phyloP scores from a whole-genome alignment of 106 monocot genomes.

The Xerophyta viscosa region DNA sequence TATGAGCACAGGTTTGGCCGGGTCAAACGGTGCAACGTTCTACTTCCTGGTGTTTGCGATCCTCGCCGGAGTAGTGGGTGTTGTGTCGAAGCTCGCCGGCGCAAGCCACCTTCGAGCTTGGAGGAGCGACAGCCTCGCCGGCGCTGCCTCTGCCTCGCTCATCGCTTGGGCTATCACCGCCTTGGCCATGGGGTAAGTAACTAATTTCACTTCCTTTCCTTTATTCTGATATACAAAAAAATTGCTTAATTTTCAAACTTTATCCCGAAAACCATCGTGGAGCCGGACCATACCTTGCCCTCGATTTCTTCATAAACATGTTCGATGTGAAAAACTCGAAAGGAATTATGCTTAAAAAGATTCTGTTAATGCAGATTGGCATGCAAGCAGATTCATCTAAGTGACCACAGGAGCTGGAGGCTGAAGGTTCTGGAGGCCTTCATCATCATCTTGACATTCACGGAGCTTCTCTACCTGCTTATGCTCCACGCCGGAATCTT shows the following conservation, averaged over 20 bases:
- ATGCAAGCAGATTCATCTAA: constrained; percentile 72
- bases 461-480: constrained; percentile 61
- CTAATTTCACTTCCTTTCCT: no score
- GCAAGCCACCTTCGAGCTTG: constrained; percentile 56
- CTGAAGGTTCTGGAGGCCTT: constrained; percentile 56
- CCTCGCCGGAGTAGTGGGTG: constrained; percentile 72
- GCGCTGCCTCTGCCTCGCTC: constrained; percentile 39
- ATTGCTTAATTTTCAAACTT: no score
- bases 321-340: no score
- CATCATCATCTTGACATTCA: constrained; percentile 53
- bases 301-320: no score
- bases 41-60: constrained; percentile 82
- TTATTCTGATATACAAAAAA: no score
- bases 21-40: constrained; percentile 77
- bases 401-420: constrained; percentile 67
- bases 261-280: no score
- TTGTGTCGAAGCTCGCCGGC: constrained; percentile 67
- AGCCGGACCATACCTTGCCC: no score
- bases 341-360: no score
- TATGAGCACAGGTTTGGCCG: constrained; percentile 3
- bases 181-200: constrained; percentile 74
- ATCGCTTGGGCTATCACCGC: constrained; percentile 67
- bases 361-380: constrained; percentile 39
- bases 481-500: constrained; percentile 57
- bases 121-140: constrained; percentile 53